These are phyloP conservation scores for Triticum urartu DNA, from an alignment of 176 grass and related monocot species.

Conservation along the genomic window DNA sequence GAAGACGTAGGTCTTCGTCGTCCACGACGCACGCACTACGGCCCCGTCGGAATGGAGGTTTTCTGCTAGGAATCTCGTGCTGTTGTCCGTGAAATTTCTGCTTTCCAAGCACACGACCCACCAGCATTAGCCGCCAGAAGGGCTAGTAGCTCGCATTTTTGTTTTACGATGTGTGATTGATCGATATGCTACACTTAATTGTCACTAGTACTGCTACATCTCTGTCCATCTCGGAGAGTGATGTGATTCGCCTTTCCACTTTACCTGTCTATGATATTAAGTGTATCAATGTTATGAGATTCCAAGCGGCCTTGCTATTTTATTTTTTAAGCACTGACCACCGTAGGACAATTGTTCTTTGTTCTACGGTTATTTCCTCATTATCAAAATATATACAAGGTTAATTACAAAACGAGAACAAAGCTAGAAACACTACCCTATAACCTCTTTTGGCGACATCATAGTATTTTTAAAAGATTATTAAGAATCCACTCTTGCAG, in stretches of 20 bases:
- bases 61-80: background rate
- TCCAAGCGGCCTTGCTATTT: background rate
- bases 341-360: too few species aligned
- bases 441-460: too few species aligned
- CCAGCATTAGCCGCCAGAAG: background rate
- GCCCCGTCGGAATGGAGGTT: slow-evolving; percentile 20
- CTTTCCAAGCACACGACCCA: background rate
- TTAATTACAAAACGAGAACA: too few species aligned
- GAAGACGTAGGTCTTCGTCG: background rate
- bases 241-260: background rate
- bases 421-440: too few species aligned
- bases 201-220: background rate
- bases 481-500: too few species aligned
- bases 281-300: background rate
- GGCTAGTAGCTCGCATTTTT: slow-evolving; percentile 22
- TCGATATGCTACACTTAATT: background rate
- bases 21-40: slow-evolving; percentile 27
- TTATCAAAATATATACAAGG: too few species aligned
- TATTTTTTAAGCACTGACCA: too few species aligned
- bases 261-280: background rate
- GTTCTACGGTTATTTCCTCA: too few species aligned
- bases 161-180: background rate
- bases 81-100: slow-evolving; percentile 10
- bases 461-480: too few species aligned
- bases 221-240: slow-evolving; percentile 11